A percentile compares a stretch with the other conserved stretches of the same genome.
phyloP scores from a whole-genome alignment of 495 filamentous ascomycete species.

The Trichoderma gamsii region DNA sequence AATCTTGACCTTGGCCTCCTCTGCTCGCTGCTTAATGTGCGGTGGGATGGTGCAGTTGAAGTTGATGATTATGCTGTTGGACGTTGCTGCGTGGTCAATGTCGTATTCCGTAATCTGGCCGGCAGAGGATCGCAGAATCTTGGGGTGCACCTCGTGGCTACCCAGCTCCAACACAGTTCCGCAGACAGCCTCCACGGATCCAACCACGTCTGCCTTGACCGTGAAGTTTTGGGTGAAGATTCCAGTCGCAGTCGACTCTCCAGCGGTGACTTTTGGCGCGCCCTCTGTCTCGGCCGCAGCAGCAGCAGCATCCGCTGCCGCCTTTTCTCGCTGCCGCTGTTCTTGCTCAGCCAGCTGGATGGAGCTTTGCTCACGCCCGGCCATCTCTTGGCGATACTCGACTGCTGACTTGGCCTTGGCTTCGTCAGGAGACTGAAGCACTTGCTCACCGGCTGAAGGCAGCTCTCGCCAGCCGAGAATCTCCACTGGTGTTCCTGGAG shows the following conservation, averaged over 20 bases:
- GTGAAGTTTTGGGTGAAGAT: constrained; percentile 69
- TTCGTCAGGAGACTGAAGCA: constrained; percentile 76
- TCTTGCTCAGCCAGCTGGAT: constrained; percentile 28
- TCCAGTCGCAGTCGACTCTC: constrained; percentile 30
- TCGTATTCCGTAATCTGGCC: constrained; percentile 81
- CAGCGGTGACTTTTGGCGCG: not conserved
- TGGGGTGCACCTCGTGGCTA: constrained; percentile 72
- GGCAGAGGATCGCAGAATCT: constrained; percentile 69
- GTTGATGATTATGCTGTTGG: constrained; percentile 66
- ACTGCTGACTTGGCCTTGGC: constrained; percentile 75
- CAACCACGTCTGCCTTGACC: constrained; percentile 88
- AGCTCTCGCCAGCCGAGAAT: constrained; percentile 92
- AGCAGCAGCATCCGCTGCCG: constrained; percentile 24
- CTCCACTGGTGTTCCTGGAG: constrained; percentile 84
- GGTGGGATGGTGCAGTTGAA: constrained; percentile 77
- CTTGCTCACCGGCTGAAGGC: constrained; percentile 80
- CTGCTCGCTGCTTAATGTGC: constrained; percentile 62
- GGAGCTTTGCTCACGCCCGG: constrained; percentile 34
- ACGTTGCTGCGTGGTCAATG: constrained; percentile 74
- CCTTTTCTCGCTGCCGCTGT: constrained; percentile 45
- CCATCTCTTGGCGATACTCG: constrained; percentile 59
- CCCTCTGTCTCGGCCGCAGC: constrained; percentile 14
- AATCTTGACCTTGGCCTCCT: constrained; percentile 62
- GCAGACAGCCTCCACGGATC: constrained; percentile 84
- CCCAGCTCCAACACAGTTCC: constrained; percentile 68